phyloP scores from a whole-genome alignment of 345 rosid species.

The Barbarea vulgaris region DNA sequence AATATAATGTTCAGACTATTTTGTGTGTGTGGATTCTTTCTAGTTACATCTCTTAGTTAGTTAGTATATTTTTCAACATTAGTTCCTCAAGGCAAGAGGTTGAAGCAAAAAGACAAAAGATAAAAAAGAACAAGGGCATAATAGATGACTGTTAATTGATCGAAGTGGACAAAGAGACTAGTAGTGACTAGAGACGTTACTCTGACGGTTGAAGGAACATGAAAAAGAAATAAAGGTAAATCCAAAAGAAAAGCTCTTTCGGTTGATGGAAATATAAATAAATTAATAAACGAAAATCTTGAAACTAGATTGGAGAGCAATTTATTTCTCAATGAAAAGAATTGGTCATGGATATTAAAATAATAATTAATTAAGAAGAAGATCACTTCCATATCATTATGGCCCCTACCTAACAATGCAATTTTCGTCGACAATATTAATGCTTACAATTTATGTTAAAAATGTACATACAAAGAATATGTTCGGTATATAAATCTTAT shows the following conservation, averaged over 20 bases:
- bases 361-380: slow-evolving; percentile 27
- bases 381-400: slow-evolving; percentile 44
- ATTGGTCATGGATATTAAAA: slow-evolving; percentile 15
- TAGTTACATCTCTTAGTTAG: not conserved
- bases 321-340: slow-evolving; percentile 24
- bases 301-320: slow-evolving; percentile 26
- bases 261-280: slow-evolving; percentile 41
- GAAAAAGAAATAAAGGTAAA: slow-evolving; percentile 32
- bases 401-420: slow-evolving; percentile 40
- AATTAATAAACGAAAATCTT: slow-evolving; percentile 4
- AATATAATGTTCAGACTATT: not conserved
- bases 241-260: slow-evolving; percentile 41
- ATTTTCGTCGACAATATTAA: slow-evolving; percentile 29
- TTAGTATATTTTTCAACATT: not conserved
- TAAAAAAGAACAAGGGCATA: not conserved
- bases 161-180: slow-evolving; percentile 26
- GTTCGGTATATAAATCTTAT: not conserved
- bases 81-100: slow-evolving; percentile 28
- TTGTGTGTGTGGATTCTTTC: not conserved
- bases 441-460: slow-evolving; percentile 8
- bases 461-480: not conserved
- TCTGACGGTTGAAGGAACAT: slow-evolving; percentile 41
- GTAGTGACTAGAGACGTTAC: slow-evolving; percentile 26
- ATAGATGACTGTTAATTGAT: slow-evolving; percentile 23
- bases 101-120: not conserved